Evolutionary conservation across 2,329 filamentous ascomycete species (phyloP).

Genomic region (Ilyonectria destructans): DNA sequence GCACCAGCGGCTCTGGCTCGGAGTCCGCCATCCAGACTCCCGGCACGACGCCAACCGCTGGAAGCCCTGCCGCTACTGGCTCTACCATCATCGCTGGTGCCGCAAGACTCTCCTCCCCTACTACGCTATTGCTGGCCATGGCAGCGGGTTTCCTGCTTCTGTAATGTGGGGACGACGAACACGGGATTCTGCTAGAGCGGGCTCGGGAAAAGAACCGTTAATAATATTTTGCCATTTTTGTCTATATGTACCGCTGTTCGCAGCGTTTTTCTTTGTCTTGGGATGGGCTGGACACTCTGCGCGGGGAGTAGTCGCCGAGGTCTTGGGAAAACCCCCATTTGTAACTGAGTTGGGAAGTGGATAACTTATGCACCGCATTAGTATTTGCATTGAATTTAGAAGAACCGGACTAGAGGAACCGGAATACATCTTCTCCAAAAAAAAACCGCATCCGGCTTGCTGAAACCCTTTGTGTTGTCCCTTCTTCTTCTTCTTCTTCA

Average conservation of each 20-base stretch:
- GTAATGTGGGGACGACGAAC: conserved; percentile 35
- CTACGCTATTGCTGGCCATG: conserved; percentile 61
- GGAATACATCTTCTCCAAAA: neutral
- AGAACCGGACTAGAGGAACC: conserved; percentile 10
- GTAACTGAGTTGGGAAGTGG: conserved; percentile 9
- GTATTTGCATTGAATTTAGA: conserved; percentile 9
- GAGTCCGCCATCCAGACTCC: conserved; percentile 37
- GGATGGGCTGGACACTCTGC: conserved; percentile 25
- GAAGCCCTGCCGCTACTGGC: conserved; percentile 38
- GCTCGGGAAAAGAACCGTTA: conserved; percentile 36
- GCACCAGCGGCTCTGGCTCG: neutral
- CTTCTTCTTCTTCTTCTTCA: neutral
- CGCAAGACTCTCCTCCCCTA: conserved; percentile 57
- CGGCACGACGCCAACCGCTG: conserved; percentile 41
- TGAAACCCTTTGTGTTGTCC: neutral
- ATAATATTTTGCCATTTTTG: conserved; percentile 44
- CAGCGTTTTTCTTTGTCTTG: conserved; percentile 33
- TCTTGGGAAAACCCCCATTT: conserved; percentile 1
- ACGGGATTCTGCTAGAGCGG: conserved; percentile 17
- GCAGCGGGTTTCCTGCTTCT: conserved; percentile 62
- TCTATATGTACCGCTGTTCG: conserved; percentile 28
- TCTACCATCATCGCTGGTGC: conserved; percentile 43
- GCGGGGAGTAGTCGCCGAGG: conserved; percentile 4
- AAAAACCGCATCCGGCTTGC: conserved; percentile 6
- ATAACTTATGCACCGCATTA: neutral